These are phyloP conservation scores for Epithemia pelagica DNA, from an alignment of 108 stramenopile species.

Conservation along the genomic window DNA sequence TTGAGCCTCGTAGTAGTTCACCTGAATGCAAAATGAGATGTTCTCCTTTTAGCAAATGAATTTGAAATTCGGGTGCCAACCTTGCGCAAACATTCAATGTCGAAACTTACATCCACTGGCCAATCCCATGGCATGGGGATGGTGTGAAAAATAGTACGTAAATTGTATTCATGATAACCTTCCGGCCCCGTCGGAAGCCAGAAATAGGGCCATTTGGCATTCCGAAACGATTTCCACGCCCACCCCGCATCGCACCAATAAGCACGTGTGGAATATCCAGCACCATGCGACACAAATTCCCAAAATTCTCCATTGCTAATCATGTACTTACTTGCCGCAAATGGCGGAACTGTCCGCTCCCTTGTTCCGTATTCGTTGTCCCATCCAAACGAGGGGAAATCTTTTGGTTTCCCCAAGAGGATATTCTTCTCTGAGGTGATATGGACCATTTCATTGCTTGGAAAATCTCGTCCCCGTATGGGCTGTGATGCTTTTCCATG, in stretches of 20 bases:
- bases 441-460: constrained; percentile 57
- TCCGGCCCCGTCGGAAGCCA: constrained; percentile 83
- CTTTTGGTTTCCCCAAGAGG: constrained; percentile 80
- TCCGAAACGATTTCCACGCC: constrained; percentile 87
- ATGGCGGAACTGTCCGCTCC: constrained; percentile 64
- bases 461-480: constrained; percentile 52
- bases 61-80: too few relatives aligned
- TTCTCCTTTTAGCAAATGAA: too few relatives aligned
- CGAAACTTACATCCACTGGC: constrained; percentile 75
- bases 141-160: constrained; percentile 86
- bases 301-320: constrained; percentile 92
- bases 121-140: constrained; percentile 87
- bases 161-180: constrained; percentile 78
- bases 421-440: constrained; percentile 39
- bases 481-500: constrained; percentile 36
- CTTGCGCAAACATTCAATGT: too few relatives aligned
- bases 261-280: constrained; percentile 67
- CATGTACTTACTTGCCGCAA: constrained; percentile 80
- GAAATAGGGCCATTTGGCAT: constrained; percentile 90
- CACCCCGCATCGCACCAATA: constrained; percentile 92
- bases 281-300: constrained; percentile 85
- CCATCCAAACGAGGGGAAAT: constrained; percentile 92
- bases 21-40: too few relatives aligned
- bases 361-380: constrained; percentile 95
- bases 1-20: constrained; percentile 88